Base-by-base conservation (phyloP, 2,329 filamentous ascomycete genomes). In the Gnomoniopsis smithogilvyi region DNA sequence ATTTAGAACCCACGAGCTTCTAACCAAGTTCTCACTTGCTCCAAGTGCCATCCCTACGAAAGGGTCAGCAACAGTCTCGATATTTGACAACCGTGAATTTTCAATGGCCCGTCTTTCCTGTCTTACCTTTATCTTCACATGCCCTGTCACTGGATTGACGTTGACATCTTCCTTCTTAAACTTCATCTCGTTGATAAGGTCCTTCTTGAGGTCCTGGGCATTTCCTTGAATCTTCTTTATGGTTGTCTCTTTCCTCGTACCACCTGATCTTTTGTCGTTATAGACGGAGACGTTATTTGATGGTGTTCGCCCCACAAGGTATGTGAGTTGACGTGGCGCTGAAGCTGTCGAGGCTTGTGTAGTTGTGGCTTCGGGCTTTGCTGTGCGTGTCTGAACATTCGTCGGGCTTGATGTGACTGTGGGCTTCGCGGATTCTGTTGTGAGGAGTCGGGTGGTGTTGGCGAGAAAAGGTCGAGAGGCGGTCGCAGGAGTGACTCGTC, bases 141-240 rank as follows among this genome's bases (percentile, higher is more conserved):
- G 89, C 53, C 82, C 81, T 48, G 89, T 96, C 53, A 88, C 75
- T 21, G 76, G 76, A 64, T 84, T 84, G 48, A 85, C 63, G 63
- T 72, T 76, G 46, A 87, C 77, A 7, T 85, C 76, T 15, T 82
- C 76, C 52, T 79, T 69, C 24, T 80, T 73, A 46, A 94, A 68
- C 1, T 78, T 74, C 62, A 96, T 72, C 12, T 79, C 81, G 21
- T 74, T 69, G 41, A 79, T 75, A 58, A 98, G 70, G 65, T 92
- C 88, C 38, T 81, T 73, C 62, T 84, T 80, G 64, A 98, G 71
- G 3, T 78, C 81, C 34, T 77, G 73, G 52, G 86, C 68, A 70
- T 96, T 83, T 17, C 95, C 95, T 59, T 91, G 86, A 52, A 94
- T 82, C 74, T 90, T 92, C 72, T 92, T 89, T 58, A 99, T 76